These are phyloP conservation scores for Luzula sylvatica DNA, from an alignment of 176 grass and related monocot genomes.

Conservation along the genomic window DNA sequence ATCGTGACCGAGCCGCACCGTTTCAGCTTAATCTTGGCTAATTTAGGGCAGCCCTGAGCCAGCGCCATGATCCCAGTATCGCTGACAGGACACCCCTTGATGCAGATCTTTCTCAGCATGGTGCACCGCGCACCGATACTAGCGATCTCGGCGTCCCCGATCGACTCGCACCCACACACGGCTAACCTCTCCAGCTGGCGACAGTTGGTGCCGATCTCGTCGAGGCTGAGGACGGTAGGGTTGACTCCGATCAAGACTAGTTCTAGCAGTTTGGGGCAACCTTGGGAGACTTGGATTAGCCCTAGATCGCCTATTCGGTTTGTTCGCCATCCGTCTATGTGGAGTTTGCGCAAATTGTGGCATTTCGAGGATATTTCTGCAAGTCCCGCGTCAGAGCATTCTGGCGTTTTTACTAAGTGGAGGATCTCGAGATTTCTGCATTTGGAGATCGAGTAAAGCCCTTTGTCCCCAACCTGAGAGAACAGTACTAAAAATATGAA, in stretches of 20 bases:
- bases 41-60: constrained; percentile 56
- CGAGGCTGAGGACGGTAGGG: constrained; percentile 46
- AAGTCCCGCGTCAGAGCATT: constrained; percentile 78
- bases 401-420: constrained; percentile 80
- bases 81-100: constrained; percentile 86
- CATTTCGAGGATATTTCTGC: constrained; percentile 53
- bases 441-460: constrained; percentile 32
- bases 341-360: constrained; percentile 68
- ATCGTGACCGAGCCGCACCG: constrained; percentile 59
- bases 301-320: constrained; percentile 74
- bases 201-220: constrained; percentile 63
- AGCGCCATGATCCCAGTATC: constrained; percentile 65
- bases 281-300: constrained; percentile 36
- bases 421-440: constrained; percentile 51
- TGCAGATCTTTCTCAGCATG: constrained; percentile 79
- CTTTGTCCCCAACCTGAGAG: constrained; percentile 58
- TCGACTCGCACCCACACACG: constrained; percentile 63
- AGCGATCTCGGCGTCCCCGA: constrained; percentile 65
- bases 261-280: constrained; percentile 73
- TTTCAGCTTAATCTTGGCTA: constrained; percentile 97
- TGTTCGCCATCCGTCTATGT: constrained; percentile 90
- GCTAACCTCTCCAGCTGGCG: constrained; percentile 72
- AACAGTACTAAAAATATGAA: background rate
- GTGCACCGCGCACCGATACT: constrained; percentile 56
- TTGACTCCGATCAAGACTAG: constrained; percentile 86